Evolutionary conservation across 441 rosid species (phyloP).

Genomic region (Biscutella laevigata): DNA sequence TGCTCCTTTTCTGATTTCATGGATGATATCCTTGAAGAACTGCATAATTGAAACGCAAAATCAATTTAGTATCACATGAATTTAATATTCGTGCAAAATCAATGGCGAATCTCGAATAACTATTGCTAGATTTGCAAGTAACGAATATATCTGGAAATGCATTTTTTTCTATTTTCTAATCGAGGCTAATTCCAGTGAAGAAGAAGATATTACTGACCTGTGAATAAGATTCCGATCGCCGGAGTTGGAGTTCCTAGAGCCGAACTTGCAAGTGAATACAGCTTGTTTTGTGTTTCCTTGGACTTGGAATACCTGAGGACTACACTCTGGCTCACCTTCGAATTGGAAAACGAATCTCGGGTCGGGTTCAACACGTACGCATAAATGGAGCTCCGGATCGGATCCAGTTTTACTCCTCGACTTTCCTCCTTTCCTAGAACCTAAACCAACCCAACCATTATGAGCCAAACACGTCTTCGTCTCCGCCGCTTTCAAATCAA

Average conservation of each 20-base stretch:
- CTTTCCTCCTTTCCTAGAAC: conserved; percentile 31
- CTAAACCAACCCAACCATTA: conserved; percentile 66
- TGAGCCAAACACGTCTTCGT: conserved; percentile 44
- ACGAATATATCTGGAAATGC: conserved; percentile 15
- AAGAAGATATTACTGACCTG: conserved; percentile 22
- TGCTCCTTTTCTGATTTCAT: conserved; percentile 47
- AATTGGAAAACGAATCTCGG: conserved; percentile 92
- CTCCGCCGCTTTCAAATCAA: conserved; percentile 60
- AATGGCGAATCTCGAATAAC: not conserved
- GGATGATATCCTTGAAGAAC: conserved; percentile 48
- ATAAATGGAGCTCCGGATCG: conserved; percentile 53
- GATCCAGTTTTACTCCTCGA: conserved; percentile 28
- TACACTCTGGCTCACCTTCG: conserved; percentile 92
- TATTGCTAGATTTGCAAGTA: conserved; percentile 3
- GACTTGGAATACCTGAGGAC: conserved; percentile 86
- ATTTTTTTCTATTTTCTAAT: conserved; percentile 5
- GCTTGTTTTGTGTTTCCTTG: conserved; percentile 76
- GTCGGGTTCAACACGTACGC: conserved; percentile 69
- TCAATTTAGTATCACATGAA: conserved; percentile 14
- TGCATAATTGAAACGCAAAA: conserved; percentile 22
- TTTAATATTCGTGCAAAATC: too few species aligned
- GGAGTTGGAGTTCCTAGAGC: conserved; percentile 44
- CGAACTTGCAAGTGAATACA: conserved; percentile 88
- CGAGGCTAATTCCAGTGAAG: not conserved
- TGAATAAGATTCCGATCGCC: conserved; percentile 45